Evolutionary conservation across 164 flowering plant species (phyloP).

Genomic region (Macadamia integrifolia): DNA sequence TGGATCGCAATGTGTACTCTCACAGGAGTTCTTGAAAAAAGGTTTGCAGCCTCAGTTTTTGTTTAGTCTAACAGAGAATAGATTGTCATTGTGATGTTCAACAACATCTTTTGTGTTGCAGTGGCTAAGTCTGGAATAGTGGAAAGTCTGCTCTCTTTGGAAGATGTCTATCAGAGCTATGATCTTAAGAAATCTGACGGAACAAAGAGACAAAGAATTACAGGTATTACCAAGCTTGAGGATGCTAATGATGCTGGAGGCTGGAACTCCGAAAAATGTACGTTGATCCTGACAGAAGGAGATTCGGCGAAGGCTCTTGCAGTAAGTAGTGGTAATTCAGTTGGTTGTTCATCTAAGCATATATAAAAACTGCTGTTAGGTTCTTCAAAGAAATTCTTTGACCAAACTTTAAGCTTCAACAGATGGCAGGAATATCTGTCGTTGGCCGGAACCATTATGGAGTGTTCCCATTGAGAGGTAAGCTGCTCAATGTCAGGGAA

Average conservation of each 20-base stretch:
- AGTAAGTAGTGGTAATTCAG: constrained; percentile 34
- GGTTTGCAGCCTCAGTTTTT: constrained; percentile 30
- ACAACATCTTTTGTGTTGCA: constrained; percentile 17
- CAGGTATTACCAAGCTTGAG: constrained; percentile 62
- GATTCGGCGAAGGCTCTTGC: constrained; percentile 98
- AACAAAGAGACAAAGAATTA: constrained; percentile 43
- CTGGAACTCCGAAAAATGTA: constrained; percentile 67
- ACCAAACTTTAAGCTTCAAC: not conserved
- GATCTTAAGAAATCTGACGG: constrained; percentile 96
- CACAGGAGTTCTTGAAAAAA: constrained; percentile 62
- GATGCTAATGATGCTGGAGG: constrained; percentile 92
- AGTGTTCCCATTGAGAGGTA: constrained; percentile 93
- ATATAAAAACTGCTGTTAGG: not conserved
- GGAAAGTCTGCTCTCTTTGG: constrained; percentile 75
- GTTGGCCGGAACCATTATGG: constrained; percentile 76
- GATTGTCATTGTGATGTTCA: not conserved
- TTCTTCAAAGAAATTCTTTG: not conserved
- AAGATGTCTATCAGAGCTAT: constrained; percentile 67
- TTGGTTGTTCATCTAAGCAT: not conserved
- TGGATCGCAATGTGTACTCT: constrained; percentile 79
- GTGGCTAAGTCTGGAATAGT: constrained; percentile 76
- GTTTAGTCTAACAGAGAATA: not conserved
- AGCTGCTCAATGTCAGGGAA: constrained; percentile 93
- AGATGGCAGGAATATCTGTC: constrained; percentile 83
- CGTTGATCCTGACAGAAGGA: constrained; percentile 96